Evolutionary conservation across 176 grass and related monocot genomes (phyloP).

Genomic region (Zizania latifolia): DNA sequence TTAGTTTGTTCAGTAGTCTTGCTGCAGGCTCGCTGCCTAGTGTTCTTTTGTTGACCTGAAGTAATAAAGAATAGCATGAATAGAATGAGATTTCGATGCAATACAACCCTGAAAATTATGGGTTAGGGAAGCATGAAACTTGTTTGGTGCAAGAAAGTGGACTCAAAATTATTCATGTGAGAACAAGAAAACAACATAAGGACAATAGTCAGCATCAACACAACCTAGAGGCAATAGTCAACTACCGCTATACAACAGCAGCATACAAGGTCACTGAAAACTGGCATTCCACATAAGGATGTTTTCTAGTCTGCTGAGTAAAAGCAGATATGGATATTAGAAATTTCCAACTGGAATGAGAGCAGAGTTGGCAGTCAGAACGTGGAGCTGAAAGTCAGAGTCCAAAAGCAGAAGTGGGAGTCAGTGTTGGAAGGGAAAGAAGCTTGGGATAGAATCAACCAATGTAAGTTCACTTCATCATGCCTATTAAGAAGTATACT

Average conservation of each 20-base stretch:
- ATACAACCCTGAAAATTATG: background rate
- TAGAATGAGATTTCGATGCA: background rate
- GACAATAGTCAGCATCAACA: background rate
- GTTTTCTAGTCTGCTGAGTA: background rate
- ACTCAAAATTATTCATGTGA: background rate
- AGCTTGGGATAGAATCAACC: background rate
- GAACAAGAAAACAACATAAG: background rate
- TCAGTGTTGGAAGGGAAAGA: background rate
- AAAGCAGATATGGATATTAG: background rate
- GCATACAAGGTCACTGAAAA: background rate
- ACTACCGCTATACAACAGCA: background rate
- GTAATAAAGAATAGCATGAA: constrained; percentile 15
- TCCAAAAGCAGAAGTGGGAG: too few relatives aligned
- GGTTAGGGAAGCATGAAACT: constrained; percentile 9
- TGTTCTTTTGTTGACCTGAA: constrained; percentile 55
- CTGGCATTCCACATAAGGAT: background rate
- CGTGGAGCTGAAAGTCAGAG: too few relatives aligned
- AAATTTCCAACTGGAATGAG: background rate
- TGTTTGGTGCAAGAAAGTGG: background rate
- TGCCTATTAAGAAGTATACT: background rate
- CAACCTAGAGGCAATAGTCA: too few relatives aligned
- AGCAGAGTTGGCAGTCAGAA: background rate
- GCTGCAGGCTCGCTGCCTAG: constrained; percentile 79
- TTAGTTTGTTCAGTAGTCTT: constrained; percentile 64
- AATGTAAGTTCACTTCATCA: background rate